Conservation (phyloP, 352 stramenopile genomes). For the Globisporangium viniferum region DNA sequence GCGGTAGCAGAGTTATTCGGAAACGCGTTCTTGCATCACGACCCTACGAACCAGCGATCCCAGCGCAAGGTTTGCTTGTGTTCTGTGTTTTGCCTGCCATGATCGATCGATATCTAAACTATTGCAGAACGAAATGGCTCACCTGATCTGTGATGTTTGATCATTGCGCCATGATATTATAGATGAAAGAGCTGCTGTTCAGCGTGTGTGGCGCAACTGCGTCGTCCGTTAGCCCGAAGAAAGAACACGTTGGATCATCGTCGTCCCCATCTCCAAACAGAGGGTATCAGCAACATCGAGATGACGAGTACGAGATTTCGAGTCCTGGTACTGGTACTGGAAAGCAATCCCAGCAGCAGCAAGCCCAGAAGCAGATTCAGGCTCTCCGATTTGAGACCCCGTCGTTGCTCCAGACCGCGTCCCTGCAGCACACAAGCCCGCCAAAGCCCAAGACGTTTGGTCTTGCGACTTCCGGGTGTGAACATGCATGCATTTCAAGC, state of each 20-base stretch:
- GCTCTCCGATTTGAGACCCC: conserved; percentile 30
- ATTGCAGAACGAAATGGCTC: neutral
- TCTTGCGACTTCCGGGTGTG: conserved; percentile 45
- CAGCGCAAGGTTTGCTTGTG: conserved; percentile 51
- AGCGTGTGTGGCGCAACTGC: conserved; percentile 32
- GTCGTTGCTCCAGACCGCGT: conserved; percentile 56
- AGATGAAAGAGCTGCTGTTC: conserved; percentile 67
- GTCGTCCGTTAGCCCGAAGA: conserved; percentile 22
- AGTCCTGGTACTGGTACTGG: conserved; percentile 20
- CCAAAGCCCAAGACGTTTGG: conserved; percentile 53
- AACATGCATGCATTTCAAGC: neutral
- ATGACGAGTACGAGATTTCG: neutral
- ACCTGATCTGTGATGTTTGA: neutral
- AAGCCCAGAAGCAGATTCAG: neutral
- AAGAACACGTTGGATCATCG: conserved; percentile 14
- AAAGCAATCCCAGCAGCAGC: conserved; percentile 11
- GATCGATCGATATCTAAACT: neutral
- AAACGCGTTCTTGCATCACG: conserved; percentile 50
- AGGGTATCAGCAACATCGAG: conserved; percentile 9
- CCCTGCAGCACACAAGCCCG: conserved; percentile 53
- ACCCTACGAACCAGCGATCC: conserved; percentile 53
- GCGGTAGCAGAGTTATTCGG: conserved; percentile 49
- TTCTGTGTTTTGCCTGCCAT: neutral
- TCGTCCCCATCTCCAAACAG: conserved; percentile 16
- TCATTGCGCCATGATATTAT: neutral